Conservation (phyloP, 805 yeast genomes). For the Metschnikowia dekortorum region DNA sequence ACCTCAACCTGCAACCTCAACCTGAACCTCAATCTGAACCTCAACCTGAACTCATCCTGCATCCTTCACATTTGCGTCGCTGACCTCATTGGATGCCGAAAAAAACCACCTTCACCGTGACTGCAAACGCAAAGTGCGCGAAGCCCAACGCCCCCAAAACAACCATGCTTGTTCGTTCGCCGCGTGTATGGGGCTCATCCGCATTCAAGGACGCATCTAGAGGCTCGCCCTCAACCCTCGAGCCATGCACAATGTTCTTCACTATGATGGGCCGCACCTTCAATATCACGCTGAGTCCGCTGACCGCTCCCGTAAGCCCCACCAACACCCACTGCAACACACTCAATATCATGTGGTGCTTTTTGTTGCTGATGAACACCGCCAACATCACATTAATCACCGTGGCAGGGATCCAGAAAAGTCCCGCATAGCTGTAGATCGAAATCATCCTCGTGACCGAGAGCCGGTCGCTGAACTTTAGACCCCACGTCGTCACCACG, state of each 20-base stretch:
- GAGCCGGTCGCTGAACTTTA: constrained; percentile 47
- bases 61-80: too few species aligned
- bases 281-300: constrained; percentile 51
- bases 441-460: constrained; percentile 61
- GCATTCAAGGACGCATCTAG: constrained; percentile 6
- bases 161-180: constrained; percentile 24
- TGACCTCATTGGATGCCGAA: constrained; percentile 36
- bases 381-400: constrained; percentile 56
- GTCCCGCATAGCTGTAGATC: constrained; percentile 79
- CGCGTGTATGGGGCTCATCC: constrained; percentile 28
- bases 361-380: constrained; percentile 37
- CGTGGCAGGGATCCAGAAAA: constrained; percentile 84
- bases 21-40: too few species aligned
- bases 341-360: constrained; percentile 35
- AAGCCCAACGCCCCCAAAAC: constrained; percentile 40
- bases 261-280: constrained; percentile 41
- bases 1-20: too few species aligned
- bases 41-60: too few species aligned
- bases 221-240: background rate
- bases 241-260: constrained; percentile 24
- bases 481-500: constrained; percentile 46
- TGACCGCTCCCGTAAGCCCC: constrained; percentile 52
- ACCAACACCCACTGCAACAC: constrained; percentile 63
- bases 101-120: constrained; percentile 63
- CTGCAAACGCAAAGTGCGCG: constrained; percentile 54